These are phyloP conservation scores for Gracilariopsis chorda DNA, from an alignment of 23 red algal species.

Conservation along the genomic window DNA sequence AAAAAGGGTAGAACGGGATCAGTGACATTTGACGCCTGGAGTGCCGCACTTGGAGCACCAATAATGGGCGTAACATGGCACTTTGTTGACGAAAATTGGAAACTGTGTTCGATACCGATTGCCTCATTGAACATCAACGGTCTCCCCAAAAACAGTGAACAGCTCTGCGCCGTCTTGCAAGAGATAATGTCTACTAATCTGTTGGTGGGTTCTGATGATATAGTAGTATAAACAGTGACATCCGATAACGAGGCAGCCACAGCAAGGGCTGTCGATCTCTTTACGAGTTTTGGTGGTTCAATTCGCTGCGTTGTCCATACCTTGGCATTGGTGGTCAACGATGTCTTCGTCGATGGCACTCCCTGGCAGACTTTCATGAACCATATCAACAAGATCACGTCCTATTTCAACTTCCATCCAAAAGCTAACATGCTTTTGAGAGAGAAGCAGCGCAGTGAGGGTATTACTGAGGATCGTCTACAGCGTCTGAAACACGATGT, in stretches of 20 bases:
- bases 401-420: neutral
- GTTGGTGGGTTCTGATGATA: neutral
- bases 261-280: neutral
- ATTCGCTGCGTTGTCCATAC: neutral
- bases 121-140: neutral
- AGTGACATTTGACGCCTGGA: neutral
- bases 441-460: neutral
- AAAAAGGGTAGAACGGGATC: neutral
- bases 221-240: neutral
- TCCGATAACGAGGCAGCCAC: neutral
- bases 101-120: neutral
- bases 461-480: neutral
- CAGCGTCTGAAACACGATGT: constrained; percentile 10
- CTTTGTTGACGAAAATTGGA: neutral
- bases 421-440: neutral
- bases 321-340: neutral
- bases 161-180: neutral
- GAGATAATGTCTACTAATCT: neutral
- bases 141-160: neutral
- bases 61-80: too few species aligned
- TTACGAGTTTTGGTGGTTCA: neutral
- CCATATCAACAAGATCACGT: neutral
- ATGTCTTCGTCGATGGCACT: neutral
- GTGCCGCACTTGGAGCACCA: neutral
- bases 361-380: neutral